Conservation (phyloP, 306 rosid genomes). For the Castanopsis chinensis region DNA sequence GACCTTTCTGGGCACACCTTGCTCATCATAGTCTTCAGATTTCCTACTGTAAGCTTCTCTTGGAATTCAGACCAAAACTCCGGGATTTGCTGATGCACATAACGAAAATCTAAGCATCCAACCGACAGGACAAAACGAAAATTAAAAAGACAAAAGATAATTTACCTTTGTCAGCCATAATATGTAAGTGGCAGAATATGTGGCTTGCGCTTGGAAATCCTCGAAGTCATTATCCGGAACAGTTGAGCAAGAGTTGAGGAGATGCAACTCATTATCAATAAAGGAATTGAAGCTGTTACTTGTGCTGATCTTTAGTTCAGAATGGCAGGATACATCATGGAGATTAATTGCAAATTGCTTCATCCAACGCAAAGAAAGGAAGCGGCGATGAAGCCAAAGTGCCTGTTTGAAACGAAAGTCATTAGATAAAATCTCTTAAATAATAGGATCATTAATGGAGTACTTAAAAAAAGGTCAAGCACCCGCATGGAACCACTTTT, state of each 20-base stretch:
- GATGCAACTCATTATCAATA: conserved; percentile 51
- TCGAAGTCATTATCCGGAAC: conserved; percentile 51
- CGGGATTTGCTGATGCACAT: conserved; percentile 56
- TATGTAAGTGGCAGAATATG: conserved; percentile 50
- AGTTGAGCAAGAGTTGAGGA: conserved; percentile 48
- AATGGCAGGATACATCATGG: conserved; percentile 17
- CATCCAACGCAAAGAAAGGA: conserved; percentile 65
- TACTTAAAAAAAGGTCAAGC: background rate
- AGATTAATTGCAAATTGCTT: conserved; percentile 34
- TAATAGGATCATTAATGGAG: background rate
- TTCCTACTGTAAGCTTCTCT: conserved; percentile 43
- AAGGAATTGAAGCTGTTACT: conserved; percentile 34
- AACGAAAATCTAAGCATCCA: conserved; percentile 25
- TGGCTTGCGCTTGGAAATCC: conserved; percentile 74
- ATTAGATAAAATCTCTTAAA: background rate
- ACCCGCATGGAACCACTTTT: background rate
- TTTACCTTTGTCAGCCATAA: conserved; percentile 70
- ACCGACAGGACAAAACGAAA: background rate
- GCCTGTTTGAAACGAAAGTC: conserved; percentile 46
- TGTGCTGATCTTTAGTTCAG: conserved; percentile 28
- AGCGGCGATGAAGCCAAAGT: conserved; percentile 93
- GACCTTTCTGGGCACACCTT: conserved; percentile 62
- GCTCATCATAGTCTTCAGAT: conserved; percentile 50
- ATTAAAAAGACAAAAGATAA: background rate
- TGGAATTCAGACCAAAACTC: conserved; percentile 32